These are phyloP conservation scores for Aschersonia sp. DNA, from an alignment of 2,329 filamentous ascomycete species.

Conservation along the genomic window DNA sequence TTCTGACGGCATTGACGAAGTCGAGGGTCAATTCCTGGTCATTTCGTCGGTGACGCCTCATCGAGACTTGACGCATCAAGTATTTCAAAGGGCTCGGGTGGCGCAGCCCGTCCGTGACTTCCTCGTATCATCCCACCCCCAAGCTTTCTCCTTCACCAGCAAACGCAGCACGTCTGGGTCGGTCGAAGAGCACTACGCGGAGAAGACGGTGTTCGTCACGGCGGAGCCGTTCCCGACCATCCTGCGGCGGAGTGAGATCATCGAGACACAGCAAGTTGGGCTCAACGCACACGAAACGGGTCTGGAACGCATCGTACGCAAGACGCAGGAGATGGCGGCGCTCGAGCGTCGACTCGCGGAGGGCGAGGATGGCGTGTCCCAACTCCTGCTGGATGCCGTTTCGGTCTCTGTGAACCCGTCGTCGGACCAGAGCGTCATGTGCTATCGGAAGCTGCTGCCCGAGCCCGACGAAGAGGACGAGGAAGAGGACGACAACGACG, in stretches of 20 bases:
- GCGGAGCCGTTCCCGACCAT: constrained; percentile 85
- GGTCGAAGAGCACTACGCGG: constrained; percentile 59
- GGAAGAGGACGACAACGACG: constrained; percentile 23
- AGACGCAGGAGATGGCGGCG: constrained; percentile 69
- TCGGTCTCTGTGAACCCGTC: constrained; percentile 60
- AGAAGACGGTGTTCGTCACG: constrained; percentile 75
- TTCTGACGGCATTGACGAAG: constrained; percentile 53
- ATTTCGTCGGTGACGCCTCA: constrained; percentile 70
- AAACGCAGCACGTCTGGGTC: constrained; percentile 55
- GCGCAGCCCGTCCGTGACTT: constrained; percentile 77
- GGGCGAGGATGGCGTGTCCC: constrained; percentile 55
- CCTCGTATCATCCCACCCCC: constrained; percentile 63
- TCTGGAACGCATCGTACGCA: constrained; percentile 76
- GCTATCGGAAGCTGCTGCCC: constrained; percentile 63
- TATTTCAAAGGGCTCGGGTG: constrained; percentile 80
- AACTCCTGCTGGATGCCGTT: constrained; percentile 59
- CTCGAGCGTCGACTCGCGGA: constrained; percentile 62
- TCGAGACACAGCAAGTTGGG: constrained; percentile 49
- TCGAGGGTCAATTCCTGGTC: constrained; percentile 82
- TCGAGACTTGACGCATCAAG: constrained; percentile 65
- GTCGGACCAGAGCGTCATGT: constrained; percentile 62
- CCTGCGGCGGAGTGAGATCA: constrained; percentile 71
- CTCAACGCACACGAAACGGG: constrained; percentile 73
- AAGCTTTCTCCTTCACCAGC: constrained; percentile 62
- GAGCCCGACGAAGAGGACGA: constrained; percentile 23